These are phyloP conservation scores for Amanita phalloides DNA, from an alignment of 768 basidiomycete genomes.

Conservation along the genomic window DNA sequence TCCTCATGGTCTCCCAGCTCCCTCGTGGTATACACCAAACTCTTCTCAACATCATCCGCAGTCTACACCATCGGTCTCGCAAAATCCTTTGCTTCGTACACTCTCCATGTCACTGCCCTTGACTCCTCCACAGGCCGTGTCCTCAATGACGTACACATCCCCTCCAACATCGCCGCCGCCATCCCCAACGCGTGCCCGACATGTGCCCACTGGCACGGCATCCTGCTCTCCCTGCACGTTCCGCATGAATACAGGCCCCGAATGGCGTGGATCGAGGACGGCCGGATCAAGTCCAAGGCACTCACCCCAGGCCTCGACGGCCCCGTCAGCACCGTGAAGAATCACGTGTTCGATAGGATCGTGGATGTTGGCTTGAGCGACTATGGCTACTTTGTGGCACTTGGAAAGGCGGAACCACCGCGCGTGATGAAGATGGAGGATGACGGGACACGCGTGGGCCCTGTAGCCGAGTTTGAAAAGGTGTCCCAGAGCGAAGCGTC, in stretches of 20 bases:
- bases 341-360: slow-evolving; percentile 34
- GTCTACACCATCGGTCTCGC: slow-evolving; percentile 50
- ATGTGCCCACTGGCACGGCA: neutral
- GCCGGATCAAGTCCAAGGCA: slow-evolving; percentile 34
- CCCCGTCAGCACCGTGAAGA: neutral
- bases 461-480: neutral
- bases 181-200: slow-evolving; percentile 15
- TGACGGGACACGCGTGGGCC: slow-evolving; percentile 19
- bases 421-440: slow-evolving; percentile 41
- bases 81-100: slow-evolving; percentile 42
- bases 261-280: slow-evolving; percentile 47
- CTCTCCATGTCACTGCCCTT: slow-evolving; percentile 57
- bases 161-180: slow-evolving; percentile 33
- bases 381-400: slow-evolving; percentile 50
- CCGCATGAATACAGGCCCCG: slow-evolving; percentile 15
- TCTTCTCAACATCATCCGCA: slow-evolving; percentile 40
- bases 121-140: slow-evolving; percentile 42
- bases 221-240: slow-evolving; percentile 14
- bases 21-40: slow-evolving; percentile 49
- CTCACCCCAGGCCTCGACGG: slow-evolving; percentile 9
- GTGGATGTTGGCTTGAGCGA: slow-evolving; percentile 50
- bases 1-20: slow-evolving; percentile 30
- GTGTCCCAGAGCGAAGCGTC: slow-evolving; percentile 27
- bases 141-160: slow-evolving; percentile 37
- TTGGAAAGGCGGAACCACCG: slow-evolving; percentile 43